Conservation (phyloP, 805 yeast genomes). For the Sungouiozyma intestinalis region DNA sequence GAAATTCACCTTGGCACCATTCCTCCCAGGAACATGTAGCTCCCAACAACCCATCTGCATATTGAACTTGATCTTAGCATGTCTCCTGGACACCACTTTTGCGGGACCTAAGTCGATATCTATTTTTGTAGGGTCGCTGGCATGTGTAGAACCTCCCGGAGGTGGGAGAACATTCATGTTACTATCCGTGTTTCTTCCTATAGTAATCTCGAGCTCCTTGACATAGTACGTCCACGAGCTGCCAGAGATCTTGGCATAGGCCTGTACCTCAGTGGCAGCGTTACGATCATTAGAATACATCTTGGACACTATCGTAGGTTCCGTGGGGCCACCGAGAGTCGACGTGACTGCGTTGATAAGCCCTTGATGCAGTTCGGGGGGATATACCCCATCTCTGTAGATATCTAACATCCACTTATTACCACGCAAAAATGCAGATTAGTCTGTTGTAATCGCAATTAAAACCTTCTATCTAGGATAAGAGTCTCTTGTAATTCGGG, state of each 20-base stretch:
- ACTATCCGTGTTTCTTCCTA: constrained; percentile 71
- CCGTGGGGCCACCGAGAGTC: constrained; percentile 58
- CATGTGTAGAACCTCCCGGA: neutral
- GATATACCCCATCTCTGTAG: constrained; percentile 5
- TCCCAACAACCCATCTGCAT: constrained; percentile 75
- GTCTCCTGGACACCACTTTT: constrained; percentile 88
- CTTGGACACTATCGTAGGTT: constrained; percentile 63
- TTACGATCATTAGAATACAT: constrained; percentile 65
- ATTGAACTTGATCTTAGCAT: constrained; percentile 77
- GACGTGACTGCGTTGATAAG: constrained; percentile 67
- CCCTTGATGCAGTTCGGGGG: constrained; percentile 33
- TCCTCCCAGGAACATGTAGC: constrained; percentile 71
- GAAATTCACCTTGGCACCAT: constrained; percentile 87
- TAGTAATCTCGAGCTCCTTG: constrained; percentile 58
- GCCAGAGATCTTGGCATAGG: constrained; percentile 95
- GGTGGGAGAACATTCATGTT: constrained; percentile 4
- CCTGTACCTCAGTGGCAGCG: constrained; percentile 70
- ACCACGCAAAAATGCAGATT: neutral
- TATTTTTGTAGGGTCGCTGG: constrained; percentile 1
- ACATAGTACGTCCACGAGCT: constrained; percentile 90
- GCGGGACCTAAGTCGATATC: constrained; percentile 94
- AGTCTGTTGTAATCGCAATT: no score
- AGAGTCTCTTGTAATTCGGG: no score
- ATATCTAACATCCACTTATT: neutral
- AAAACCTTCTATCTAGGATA: no score